Base-by-base conservation (phyloP, 768 basidiomycete species). In the Russula griseocarnosa region DNA sequence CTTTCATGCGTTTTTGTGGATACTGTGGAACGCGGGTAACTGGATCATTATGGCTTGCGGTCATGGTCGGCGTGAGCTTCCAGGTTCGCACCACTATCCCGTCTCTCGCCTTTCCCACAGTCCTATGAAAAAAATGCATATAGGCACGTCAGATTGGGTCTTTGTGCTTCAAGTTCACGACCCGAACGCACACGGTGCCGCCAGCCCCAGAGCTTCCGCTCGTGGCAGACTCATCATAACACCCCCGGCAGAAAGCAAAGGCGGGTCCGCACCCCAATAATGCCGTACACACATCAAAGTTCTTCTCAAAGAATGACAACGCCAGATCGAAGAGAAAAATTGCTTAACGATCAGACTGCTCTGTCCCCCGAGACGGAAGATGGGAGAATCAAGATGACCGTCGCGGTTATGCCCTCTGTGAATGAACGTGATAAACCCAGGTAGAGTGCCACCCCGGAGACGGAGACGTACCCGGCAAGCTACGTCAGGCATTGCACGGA, bases 191-290 rank as follows among this genome's bases (percentile, higher is more conserved):
- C 96, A 94, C 76, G 98, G 97, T 49, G 96, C 86, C 55, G 96
- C 96, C 57, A 99, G 77, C 73, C 98, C 96, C 49, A 98, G 76
- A 5, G 97, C 95, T 74, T 98, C 97, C 2, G 86, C 84, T 66
- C 97, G 81, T 3, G 97, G 97, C 56, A 99, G 77, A 34, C 97
- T 97, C 97, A 98, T 98, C 96, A 99, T 98, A 52, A 98, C 97
- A 50, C 94, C 97, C 98, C 97, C 5, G 67, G 98, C 80, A 70
- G 98, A 93, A 54, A 98, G 93, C 94, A 74, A 99, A 98, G 0
- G 97, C 97, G 46, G 97, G 97, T 0, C 97, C 97, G 7, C 92
- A 94, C 0, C 95, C 97, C 18, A 91, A 93, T 5, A 99, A 81
- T 16, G 97, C 97, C 0, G 97, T 99, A 73, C 93, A 96, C 6